These are phyloP conservation scores for Cladosporium cucumerinum DNA, from an alignment of 2,329 filamentous ascomycete genomes.

Conservation along the genomic window DNA sequence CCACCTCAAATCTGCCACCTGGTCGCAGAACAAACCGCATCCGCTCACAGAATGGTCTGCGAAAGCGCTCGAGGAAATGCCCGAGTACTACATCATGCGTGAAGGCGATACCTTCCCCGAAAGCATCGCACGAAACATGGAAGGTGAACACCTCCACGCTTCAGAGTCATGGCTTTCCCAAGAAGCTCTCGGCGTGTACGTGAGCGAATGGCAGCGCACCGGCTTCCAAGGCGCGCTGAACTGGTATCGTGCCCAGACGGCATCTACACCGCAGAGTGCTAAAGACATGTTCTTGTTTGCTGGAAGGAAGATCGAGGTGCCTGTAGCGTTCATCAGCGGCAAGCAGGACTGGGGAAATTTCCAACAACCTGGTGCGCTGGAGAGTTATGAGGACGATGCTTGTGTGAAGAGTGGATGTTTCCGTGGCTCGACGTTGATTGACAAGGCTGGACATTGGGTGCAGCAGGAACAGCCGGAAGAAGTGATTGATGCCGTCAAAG, in stretches of 20 bases:
- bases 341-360: conserved; percentile 65
- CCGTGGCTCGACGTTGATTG: conserved; percentile 51
- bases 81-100: conserved; percentile 66
- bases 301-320: conserved; percentile 59
- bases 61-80: conserved; percentile 56
- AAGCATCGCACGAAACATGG: conserved; percentile 55
- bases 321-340: conserved; percentile 60
- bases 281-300: conserved; percentile 58
- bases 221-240: conserved; percentile 65
- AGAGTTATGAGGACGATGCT: conserved; percentile 48
- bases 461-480: conserved; percentile 62
- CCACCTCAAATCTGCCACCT: conserved; percentile 64
- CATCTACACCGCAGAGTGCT: conserved; percentile 39
- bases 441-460: conserved; percentile 66
- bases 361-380: conserved; percentile 62
- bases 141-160: conserved; percentile 45
- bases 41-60: conserved; percentile 57
- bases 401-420: conserved; percentile 48
- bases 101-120: conserved; percentile 55
- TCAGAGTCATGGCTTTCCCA: conserved; percentile 55
- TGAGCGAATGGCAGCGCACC: conserved; percentile 57
- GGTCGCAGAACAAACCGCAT: conserved; percentile 51
- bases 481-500: conserved; percentile 48
- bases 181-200: conserved; percentile 59
- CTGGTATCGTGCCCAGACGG: conserved; percentile 63